Conservation (phyloP, 805 yeast species). For the Suhomyces kilbournensis region DNA sequence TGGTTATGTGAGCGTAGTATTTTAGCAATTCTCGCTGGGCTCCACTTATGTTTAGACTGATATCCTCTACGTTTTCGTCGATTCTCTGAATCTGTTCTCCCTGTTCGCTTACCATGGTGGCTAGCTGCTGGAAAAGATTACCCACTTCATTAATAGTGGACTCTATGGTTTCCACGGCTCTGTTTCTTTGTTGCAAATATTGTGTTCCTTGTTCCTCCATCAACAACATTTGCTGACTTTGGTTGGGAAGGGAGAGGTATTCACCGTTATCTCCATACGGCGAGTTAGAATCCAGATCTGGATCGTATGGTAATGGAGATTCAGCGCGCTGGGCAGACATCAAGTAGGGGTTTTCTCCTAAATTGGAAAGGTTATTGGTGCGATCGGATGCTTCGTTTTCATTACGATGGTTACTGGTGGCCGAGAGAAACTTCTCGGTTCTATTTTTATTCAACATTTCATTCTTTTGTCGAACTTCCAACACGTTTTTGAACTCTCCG, state of each 20-base stretch:
- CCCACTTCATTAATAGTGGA: constrained; percentile 98
- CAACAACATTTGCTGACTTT: constrained; percentile 71
- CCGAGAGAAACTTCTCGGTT: constrained; percentile 77
- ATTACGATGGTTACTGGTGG: constrained; percentile 27
- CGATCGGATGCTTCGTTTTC: constrained; percentile 24
- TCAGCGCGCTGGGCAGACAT: constrained; percentile 12
- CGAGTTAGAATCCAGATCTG: constrained; percentile 20
- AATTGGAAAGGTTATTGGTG: constrained; percentile 12
- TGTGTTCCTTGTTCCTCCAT: constrained; percentile 73
- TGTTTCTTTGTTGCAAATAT: constrained; percentile 77
- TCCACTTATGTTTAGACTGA: constrained; percentile 81
- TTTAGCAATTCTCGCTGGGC: constrained; percentile 93
- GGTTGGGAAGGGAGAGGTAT: constrained; percentile 73
- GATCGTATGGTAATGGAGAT: constrained; percentile 19
- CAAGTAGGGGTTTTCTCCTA: constrained; percentile 41
- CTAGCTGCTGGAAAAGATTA: constrained; percentile 86
- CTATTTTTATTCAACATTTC: constrained; percentile 78
- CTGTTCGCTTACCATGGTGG: constrained; percentile 97
- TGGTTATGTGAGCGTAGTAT: constrained; percentile 82
- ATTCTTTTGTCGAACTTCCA: constrained; percentile 80
- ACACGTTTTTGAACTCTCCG: constrained; percentile 86
- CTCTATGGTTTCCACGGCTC: constrained; percentile 95
- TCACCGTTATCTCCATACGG: constrained; percentile 39
- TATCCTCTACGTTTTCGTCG: constrained; percentile 92
- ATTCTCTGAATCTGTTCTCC: constrained; percentile 95